Evolutionary conservation across 1,139 yeast genomes (phyloP), one percentile per base, ranked within the genome.

Genomic region (Pichia sp.): DNA sequence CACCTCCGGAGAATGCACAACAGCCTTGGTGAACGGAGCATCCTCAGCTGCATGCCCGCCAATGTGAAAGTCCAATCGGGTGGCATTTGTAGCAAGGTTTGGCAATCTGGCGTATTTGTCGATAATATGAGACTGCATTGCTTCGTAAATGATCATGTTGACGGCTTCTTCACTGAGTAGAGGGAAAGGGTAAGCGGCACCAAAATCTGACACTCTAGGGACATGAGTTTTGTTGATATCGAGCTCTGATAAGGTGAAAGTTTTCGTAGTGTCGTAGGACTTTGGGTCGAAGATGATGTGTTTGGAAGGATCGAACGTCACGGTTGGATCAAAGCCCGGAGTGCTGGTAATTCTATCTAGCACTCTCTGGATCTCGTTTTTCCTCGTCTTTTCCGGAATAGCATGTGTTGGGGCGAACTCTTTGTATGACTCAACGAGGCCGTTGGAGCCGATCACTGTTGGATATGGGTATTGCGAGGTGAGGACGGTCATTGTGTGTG

Each of bases 251-350:
- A 80, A 72, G 4, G 83, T 77, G 45, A 77, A 62, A 61, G 79
- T 72, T 57, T 75, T 70, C 11, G 80, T 76, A 16, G 66, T 63
- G 10, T 63, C 58, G 6, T 69, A 71, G 46, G 68, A 71, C 13
- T 67, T 70, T 32, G 73, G 69, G 46, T 73, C 71, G 61, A 71
- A 78, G 30, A 70, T 65, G 49, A 80, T 67, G 62, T 80, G 84
- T 51, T 67, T 70, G 15, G 61, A 58, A 1, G 83, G 81, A 50
- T 76, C 79, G 59, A 80, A 79, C 16, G 57, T 52, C 10, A 61
- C 59, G 26, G 58, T 52, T 36, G 67, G 60, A 49, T 63, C 57
- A 19, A 67, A 55, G 6, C 40, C 36, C 4, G 58, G 55, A 7
- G 46, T 42, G 1, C 50, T 26, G 2, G 42, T 41, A 23, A 53